Percentiles rank a stretch among this genome's conserved stretches.
These are phyloP conservation scores for Phytophthora foliorum DNA, from an alignment of 352 stramenopile species.

Conservation along the genomic window DNA sequence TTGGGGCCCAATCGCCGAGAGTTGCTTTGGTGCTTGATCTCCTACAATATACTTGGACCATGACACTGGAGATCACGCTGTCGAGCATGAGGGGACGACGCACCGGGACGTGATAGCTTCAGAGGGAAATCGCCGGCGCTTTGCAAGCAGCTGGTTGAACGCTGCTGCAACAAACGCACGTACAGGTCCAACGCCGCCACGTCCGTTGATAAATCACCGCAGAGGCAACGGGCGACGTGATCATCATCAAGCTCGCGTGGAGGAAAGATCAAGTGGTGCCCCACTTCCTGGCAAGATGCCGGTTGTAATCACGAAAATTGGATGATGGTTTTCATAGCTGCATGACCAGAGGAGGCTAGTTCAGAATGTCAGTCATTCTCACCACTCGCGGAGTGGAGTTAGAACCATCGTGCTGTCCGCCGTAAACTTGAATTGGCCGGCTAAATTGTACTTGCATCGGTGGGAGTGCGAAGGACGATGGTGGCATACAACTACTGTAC, in stretches of 20 bases:
- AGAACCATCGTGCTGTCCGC: too few relatives aligned
- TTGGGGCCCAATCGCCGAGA: neutral
- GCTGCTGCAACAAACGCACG: neutral
- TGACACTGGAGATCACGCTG: neutral
- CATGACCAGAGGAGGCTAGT: too few relatives aligned
- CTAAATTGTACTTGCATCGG: neutral
- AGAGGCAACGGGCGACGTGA: neutral
- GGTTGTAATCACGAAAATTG: neutral
- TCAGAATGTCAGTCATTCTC: too few relatives aligned
- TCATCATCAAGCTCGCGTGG: neutral
- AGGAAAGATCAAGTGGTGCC: neutral
- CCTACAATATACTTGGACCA: too few relatives aligned
- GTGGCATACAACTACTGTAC: neutral
- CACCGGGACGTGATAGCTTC: too few relatives aligned
- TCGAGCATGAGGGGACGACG: neutral
- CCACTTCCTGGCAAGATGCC: too few relatives aligned
- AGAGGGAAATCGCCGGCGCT: conserved; percentile 7
- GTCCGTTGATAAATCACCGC: neutral
- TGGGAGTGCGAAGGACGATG: neutral
- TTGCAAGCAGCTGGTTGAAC: conserved; percentile 28
- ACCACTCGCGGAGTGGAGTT: too few relatives aligned
- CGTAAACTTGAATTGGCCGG: neutral
- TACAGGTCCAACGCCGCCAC: too few relatives aligned
- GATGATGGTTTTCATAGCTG: neutral
- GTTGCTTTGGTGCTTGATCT: neutral